Evolutionary conservation across 164 flowering plant genomes (phyloP), one percentile per base, ranked within the genome.

Genomic region (Aristolochia fimbriata): DNA sequence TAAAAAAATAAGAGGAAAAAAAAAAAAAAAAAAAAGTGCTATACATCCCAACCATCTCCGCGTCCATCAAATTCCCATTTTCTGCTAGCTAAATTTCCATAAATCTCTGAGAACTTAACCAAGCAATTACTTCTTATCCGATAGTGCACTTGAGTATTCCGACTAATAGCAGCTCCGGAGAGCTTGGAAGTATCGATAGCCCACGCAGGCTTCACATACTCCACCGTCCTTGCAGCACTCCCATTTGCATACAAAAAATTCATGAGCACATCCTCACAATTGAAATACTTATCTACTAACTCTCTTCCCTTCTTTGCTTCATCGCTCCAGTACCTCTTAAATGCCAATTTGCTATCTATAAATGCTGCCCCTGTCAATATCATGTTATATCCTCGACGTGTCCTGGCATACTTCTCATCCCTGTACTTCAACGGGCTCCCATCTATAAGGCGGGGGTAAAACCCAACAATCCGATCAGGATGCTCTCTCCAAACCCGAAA

Each of bases 321-420:
- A 48, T 86, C 74, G 33, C 90, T 67, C 96, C 96, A 89, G 50
- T 92, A 92, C 76, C 78, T 79, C 65, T 72, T 37, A 47, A 89
- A 89, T 19, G 95, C 91, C 27, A 78, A 22, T 24, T 43, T 43
- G 48, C 68, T 50, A 61, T 92, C 96, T 5, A 92, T 49, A 55
- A 92, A 92, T 58, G 96, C 98, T 10, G 98, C 98, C 46, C 98
- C 97, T 0, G 97, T 92, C 52, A 92, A 73, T 57, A 92, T 82
- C 82, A 89, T 77, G 73, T 92, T 92, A 62, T 92, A 92, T 24
- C 96, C 97, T 16, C 78, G 71, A 7, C 66, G 82, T 2, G 55
- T 66, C 23, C 98, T 69, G 16, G 97, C 97, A 69, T 79, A 81
- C 69, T 78, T 86, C 79, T 89, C 98, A 16, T 69, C 91, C 65